phyloP scores from a whole-genome alignment of 352 stramenopile species.

The Phytophthora citricola region DNA sequence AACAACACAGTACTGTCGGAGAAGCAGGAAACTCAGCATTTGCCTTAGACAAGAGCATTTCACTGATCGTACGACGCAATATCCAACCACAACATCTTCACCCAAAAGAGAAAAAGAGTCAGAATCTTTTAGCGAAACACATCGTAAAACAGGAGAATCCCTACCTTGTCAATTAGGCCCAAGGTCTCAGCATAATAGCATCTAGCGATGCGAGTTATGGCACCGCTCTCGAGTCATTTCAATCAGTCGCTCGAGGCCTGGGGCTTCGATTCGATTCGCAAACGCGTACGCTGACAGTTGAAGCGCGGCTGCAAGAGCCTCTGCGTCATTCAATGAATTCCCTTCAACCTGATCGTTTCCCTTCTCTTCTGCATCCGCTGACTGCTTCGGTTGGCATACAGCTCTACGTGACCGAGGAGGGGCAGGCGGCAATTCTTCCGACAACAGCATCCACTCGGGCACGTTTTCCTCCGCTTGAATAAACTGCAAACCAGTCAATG shows the following conservation, averaged over 20 bases:
- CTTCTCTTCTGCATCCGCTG: not conserved
- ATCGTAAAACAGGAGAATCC: too few species aligned
- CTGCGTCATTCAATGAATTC: slow-evolving; percentile 16
- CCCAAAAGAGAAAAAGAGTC: too few species aligned
- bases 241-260: slow-evolving; percentile 18
- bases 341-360: not conserved
- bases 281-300: slow-evolving; percentile 27
- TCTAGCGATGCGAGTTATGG: not conserved
- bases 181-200: not conserved
- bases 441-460: slow-evolving; percentile 20
- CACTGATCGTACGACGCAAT: too few species aligned
- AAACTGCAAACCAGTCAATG: slow-evolving; percentile 23
- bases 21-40: slow-evolving; percentile 4
- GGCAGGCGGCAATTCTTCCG: slow-evolving; percentile 15
- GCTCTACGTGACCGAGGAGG: slow-evolving; percentile 14
- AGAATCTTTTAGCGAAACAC: too few species aligned
- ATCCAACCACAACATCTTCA: too few species aligned
- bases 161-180: too few species aligned
- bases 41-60: slow-evolving; percentile 2
- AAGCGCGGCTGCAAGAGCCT: slow-evolving; percentile 25
- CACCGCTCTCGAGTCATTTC: slow-evolving; percentile 16
- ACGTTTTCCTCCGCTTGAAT: slow-evolving; percentile 22
- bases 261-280: slow-evolving; percentile 26
- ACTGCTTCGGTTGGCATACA: not conserved
- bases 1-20: not conserved